These are phyloP conservation scores for Peronospora farinosa DNA, from an alignment of 352 stramenopile genomes.

Conservation along the genomic window DNA sequence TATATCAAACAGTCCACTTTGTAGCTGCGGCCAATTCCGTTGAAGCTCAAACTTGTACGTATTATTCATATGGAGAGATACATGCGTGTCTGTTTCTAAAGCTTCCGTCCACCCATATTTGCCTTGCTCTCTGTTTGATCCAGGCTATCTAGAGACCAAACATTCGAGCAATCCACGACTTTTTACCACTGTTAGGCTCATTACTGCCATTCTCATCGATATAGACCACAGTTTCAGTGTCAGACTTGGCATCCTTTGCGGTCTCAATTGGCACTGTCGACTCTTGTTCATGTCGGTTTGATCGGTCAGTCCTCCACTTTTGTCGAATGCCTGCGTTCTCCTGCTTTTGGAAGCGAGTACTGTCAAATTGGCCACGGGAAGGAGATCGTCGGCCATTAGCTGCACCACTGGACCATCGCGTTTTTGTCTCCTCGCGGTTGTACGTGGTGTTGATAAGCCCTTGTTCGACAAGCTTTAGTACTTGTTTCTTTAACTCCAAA, in stretches of 20 bases:
- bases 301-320: constrained; percentile 3
- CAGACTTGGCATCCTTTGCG: neutral
- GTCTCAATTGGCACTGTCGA: neutral
- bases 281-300: neutral
- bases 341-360: constrained; percentile 11
- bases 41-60: no score
- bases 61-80: no score
- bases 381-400: constrained; percentile 13
- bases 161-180: constrained; percentile 11
- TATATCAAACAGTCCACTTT: no score
- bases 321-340: neutral
- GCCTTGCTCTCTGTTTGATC: neutral
- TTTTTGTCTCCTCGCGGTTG: constrained; percentile 47
- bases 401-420: constrained; percentile 24
- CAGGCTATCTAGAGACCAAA: constrained; percentile 8
- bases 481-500: constrained; percentile 52
- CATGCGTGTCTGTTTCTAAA: no score
- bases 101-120: no score
- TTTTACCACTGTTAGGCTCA: constrained; percentile 2
- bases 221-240: neutral
- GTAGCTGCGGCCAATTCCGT: no score
- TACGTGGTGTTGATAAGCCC: constrained; percentile 77
- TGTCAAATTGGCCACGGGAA: constrained; percentile 3
- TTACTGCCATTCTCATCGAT: neutral
- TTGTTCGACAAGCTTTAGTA: constrained; percentile 64